Base-by-base conservation (phyloP, 345 rosid genomes). In the Kandelia obovata region DNA sequence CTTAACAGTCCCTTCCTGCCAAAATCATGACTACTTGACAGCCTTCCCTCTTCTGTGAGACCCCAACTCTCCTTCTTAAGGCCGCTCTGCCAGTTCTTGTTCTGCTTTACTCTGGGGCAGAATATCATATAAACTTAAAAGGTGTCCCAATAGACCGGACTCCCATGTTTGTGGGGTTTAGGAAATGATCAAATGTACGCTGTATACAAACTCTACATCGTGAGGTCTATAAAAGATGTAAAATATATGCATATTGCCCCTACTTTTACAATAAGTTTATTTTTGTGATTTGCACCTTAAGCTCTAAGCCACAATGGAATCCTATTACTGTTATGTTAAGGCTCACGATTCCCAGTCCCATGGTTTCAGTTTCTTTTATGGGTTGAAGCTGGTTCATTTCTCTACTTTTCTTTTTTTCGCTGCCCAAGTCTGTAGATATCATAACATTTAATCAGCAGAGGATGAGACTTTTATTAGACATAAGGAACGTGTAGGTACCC, bases 361-460 rank as follows among this genome's bases (percentile, higher is more conserved):
- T 61, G 67, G 77, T 60, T 73, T 62, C 71, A 71, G 69, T 39
- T 59, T 61, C 62, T 32, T 66, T 76, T n/a, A 39, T 47, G 71
- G 11, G 64, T 37, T 26, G 62, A 75, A 70, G 79, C 69, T 80
- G 81, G 75, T 77, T 78, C 80, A 73, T 70, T 65, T 62, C 49
- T 37, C 53, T 26, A 30, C 73, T 61, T 73, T 75, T 57, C 37
- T 13, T 49, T n/a, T 37, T 56, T 39, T 58, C 71, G 65, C 79
- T 77, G 83, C 68, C 78, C 73, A 52, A 62, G 67, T 69, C 31
- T 47, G 62, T 47, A 47, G 71, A 61, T 65, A 55, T 74, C 62
- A 71, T 49, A 39, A 21, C 67, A 65, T 53, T 65, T 73, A 37
- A 63, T 66, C 65, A 26, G 39, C 61, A 62, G 61, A 53, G 73